These are phyloP conservation scores for Xylaria acuta DNA, from an alignment of 495 filamentous ascomycete genomes.

Conservation along the genomic window DNA sequence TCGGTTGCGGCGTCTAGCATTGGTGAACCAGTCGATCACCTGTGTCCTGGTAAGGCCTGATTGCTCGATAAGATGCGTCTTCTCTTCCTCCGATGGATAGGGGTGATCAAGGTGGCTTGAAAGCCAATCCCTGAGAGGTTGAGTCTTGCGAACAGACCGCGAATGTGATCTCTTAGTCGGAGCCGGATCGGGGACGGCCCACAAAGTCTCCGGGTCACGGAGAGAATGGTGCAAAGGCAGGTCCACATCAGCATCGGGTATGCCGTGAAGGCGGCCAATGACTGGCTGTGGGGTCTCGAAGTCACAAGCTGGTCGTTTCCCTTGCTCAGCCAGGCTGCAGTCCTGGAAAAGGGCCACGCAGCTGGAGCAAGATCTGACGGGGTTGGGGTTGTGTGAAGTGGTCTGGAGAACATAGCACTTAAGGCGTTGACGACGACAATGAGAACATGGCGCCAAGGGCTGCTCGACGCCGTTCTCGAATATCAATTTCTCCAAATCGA, in stretches of 20 bases:
- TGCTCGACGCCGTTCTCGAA: conserved; percentile 47
- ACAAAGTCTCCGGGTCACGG: not conserved
- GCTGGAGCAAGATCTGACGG: conserved; percentile 32
- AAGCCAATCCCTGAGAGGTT: conserved; percentile 27
- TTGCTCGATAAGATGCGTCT: conserved; percentile 23
- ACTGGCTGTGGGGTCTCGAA: conserved; percentile 57
- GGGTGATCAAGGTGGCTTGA: conserved; percentile 28
- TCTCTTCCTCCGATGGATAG: conserved; percentile 26
- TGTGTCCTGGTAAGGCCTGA: conserved; percentile 30
- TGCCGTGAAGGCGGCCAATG: conserved; percentile 34
- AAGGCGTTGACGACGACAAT: conserved; percentile 52
- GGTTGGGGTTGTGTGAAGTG: conserved; percentile 53
- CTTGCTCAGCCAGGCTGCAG: conserved; percentile 45
- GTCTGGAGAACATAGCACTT: conserved; percentile 57
- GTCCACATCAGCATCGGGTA: conserved; percentile 24
- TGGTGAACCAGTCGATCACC: conserved; percentile 30
- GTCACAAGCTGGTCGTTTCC: conserved; percentile 50
- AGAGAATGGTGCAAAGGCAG: not conserved
- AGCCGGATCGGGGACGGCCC: not conserved
- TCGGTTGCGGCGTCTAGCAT: conserved; percentile 29
- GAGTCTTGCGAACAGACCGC: conserved; percentile 26
- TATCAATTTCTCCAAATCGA: conserved; percentile 26
- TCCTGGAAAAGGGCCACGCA: conserved; percentile 35
- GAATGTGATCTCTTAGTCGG: conserved; percentile 18
- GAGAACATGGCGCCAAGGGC: conserved; percentile 47